Evolutionary conservation across 768 basidiomycete genomes (phyloP), one percentile per base, ranked within the genome.

Genomic region (Galerina marginata): DNA sequence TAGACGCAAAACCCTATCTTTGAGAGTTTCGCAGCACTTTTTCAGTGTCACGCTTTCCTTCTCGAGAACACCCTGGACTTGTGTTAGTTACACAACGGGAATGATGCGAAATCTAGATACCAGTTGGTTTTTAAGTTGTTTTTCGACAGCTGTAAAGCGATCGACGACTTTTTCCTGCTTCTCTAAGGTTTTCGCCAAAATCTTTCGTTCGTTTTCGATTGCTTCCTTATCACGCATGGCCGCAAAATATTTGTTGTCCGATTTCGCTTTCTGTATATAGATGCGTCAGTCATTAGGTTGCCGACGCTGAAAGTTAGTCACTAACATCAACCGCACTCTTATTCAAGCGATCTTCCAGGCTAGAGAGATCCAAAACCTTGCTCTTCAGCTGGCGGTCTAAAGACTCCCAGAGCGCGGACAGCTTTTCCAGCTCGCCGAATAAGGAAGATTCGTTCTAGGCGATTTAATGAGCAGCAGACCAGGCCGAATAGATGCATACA

Each of bases 231-330:
- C 88, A 33, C 95, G 88, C 89, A 96, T 92, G 2, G 89, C 89
- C 15, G 92, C 85, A 69, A 88, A 99, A 71, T 87, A 99, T 73
- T 96, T 98, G 79, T 95, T 96, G 60, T 98, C 96, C 14, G 92
- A 88, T 76, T 96, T 98, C 9, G 94, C 92, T 89, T 93, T 93
- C 94, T 98, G 74, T 38, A 54, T 38, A 44, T 12, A 15, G 43
- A 50, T 12, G 9, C 38, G 39, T 54, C 4, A 58, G 43, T 44
- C 38, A 62, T 15, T 15, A n/a, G 37, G 58, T 23, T 38, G 38
- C 23, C 50, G 16, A 26, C 25, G 11, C 55, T 20, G 10, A 20
- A 45, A n/a, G 6, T 40, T 16, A 48, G 20, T 3, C 37, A 78
- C 84, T 54, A 53, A 93, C 95, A 73, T 96, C 95, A 23, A 86